Percentiles rank a stretch among this genome's conserved stretches.
Evolutionary conservation across 2,329 filamentous ascomycete genomes (phyloP).

Genomic region (Tolypocladium ophioglossoides): DNA sequence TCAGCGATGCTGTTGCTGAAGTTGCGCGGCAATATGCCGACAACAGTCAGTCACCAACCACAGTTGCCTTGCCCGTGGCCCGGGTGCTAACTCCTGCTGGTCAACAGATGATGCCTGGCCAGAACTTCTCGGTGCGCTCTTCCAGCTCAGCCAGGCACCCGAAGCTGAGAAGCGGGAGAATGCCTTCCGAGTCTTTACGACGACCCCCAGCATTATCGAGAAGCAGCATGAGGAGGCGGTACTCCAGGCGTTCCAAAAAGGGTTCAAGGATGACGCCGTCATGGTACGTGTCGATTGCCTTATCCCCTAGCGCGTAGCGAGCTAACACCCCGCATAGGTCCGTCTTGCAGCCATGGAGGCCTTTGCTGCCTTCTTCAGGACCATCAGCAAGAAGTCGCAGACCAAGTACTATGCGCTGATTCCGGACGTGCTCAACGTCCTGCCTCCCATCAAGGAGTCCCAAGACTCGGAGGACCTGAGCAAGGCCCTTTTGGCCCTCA

Average conservation of each 20-base stretch:
- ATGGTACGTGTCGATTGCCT: constrained; percentile 39
- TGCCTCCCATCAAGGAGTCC: constrained; percentile 86
- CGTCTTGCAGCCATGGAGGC: constrained; percentile 92
- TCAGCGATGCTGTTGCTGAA: constrained; percentile 95
- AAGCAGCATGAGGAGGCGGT: constrained; percentile 92
- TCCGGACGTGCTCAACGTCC: constrained; percentile 84
- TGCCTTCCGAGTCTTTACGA: constrained; percentile 89
- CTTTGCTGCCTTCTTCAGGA: constrained; percentile 92
- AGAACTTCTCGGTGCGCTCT: constrained; percentile 76
- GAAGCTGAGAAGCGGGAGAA: constrained; percentile 81
- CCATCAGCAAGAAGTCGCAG: constrained; percentile 78
- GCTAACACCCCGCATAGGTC: constrained; percentile 42
- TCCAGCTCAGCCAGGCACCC: constrained; percentile 79
- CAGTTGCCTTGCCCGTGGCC: not conserved
- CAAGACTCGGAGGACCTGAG: constrained; percentile 86
- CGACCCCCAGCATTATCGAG: constrained; percentile 91
- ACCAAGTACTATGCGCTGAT: constrained; percentile 79
- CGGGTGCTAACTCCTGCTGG: constrained; percentile 9
- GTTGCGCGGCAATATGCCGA: constrained; percentile 91
- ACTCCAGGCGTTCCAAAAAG: constrained; percentile 75
- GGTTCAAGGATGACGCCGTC: constrained; percentile 82
- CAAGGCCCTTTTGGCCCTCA: constrained; percentile 79
- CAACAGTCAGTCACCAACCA: constrained; percentile 51
- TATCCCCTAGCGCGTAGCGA: not conserved
- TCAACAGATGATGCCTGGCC: constrained; percentile 70